Evolutionary conservation across 169 alveolate species (phyloP).

Genomic region (Gregarina niphandrodes): DNA sequence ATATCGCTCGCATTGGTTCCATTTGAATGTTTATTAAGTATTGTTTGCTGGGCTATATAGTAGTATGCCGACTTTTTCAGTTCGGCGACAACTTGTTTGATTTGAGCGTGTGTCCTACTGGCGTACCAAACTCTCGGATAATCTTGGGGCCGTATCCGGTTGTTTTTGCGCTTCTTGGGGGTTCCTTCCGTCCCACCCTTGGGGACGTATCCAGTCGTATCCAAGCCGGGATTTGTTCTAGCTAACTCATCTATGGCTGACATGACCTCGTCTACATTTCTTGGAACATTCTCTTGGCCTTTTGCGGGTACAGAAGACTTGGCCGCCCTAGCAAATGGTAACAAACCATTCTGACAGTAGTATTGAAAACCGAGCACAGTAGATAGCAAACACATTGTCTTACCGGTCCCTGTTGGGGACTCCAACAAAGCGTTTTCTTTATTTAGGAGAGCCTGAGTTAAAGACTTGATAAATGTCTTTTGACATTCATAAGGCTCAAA

Average conservation of each 20-base stretch:
- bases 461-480: slow-evolving; percentile 1
- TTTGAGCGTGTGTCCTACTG: slow-evolving; percentile 71
- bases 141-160: slow-evolving; percentile 6
- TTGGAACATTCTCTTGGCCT: too few relatives aligned
- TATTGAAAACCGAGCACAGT: slow-evolving; percentile 45
- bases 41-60: slow-evolving; percentile 37
- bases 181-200: too few relatives aligned
- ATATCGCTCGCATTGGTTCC: too few relatives aligned
- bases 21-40: slow-evolving; percentile 39
- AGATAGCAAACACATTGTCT: slow-evolving; percentile 66
- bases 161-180: too few relatives aligned
- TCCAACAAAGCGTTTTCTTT: slow-evolving; percentile 61
- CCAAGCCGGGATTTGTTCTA: too few relatives aligned
- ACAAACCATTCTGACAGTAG: too few relatives aligned
- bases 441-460: not conserved
- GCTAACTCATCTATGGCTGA: too few relatives aligned
- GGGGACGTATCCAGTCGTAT: too few relatives aligned
- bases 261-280: too few relatives aligned
- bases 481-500: slow-evolving; percentile 9
- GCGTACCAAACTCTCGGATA: slow-evolving; percentile 53
- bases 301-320: too few relatives aligned
- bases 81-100: slow-evolving; percentile 62
- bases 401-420: slow-evolving; percentile 89
- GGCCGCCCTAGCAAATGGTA: too few relatives aligned
- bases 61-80: slow-evolving; percentile 35